These are phyloP conservation scores for Prunus fruticosa DNA, from an alignment of 306 rosid species.

Conservation along the genomic window DNA sequence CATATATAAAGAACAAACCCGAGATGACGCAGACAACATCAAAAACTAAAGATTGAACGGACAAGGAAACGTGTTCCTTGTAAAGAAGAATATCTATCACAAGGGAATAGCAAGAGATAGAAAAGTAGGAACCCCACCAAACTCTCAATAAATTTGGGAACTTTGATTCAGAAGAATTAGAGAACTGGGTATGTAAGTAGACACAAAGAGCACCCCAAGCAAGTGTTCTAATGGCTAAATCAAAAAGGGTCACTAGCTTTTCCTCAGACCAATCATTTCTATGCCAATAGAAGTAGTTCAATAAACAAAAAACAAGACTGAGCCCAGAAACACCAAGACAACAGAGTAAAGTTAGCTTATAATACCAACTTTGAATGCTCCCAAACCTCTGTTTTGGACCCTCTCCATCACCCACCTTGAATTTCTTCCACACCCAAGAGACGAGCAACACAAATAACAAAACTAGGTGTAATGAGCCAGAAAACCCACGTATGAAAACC, in stretches of 20 bases:
- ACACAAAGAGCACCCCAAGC: slow-evolving; percentile 47
- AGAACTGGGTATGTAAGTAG: slow-evolving; percentile 31
- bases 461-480: slow-evolving; percentile 45
- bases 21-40: slow-evolving; percentile 37
- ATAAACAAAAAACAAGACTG: slow-evolving; percentile 38
- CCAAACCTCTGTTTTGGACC: slow-evolving; percentile 24
- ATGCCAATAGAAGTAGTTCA: slow-evolving; percentile 47
- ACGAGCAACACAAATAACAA: slow-evolving; percentile 34
- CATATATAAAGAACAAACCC: slow-evolving; percentile 46
- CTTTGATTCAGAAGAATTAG: slow-evolving; percentile 12
- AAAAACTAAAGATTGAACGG: slow-evolving; percentile 41
- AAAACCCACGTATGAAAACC: slow-evolving; percentile 41
- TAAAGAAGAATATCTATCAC: slow-evolving; percentile 36
- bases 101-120: slow-evolving; percentile 46
- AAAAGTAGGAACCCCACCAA: slow-evolving; percentile 53
- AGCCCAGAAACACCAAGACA: slow-evolving; percentile 34
- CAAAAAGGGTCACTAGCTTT: slow-evolving; percentile 34
- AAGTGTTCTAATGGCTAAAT: slow-evolving; percentile 42
- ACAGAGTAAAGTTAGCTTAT: slow-evolving; percentile 22
- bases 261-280: slow-evolving; percentile 38
- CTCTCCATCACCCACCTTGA: slow-evolving; percentile 18
- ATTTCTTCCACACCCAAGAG: slow-evolving; percentile 42
- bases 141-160: slow-evolving; percentile 41
- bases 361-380: slow-evolving; percentile 10
- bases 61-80: slow-evolving; percentile 26